Evolutionary conservation across 139 green algal species (phyloP).

Genomic region (Chlamydomonas sphaeroides): DNA sequence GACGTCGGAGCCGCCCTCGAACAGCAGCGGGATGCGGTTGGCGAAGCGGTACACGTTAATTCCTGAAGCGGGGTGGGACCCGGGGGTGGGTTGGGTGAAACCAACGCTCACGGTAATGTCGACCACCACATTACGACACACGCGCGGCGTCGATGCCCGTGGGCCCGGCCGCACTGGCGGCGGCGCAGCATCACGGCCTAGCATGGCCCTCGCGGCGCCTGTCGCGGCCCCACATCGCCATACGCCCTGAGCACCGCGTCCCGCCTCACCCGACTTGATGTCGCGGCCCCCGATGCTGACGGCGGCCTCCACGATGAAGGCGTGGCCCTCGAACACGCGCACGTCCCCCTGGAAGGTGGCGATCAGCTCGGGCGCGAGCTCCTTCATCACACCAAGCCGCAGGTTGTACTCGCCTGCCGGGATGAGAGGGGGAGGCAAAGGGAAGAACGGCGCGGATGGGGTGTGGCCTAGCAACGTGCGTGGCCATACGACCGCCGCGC

Average conservation of each 20-base stretch:
- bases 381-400: conserved; percentile 96
- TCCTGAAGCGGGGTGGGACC: conserved; percentile 53
- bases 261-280: conserved; percentile 73
- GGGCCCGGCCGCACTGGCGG: too few relatives aligned
- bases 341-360: conserved; percentile 84
- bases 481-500: too few relatives aligned
- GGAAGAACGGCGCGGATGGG: too few relatives aligned
- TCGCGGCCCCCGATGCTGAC: conserved; percentile 90
- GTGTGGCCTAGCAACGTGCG: too few relatives aligned
- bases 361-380: conserved; percentile 93
- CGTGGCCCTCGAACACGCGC: conserved; percentile 92
- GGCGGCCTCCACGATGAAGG: conserved; percentile 95
- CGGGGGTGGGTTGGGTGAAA: too few relatives aligned
- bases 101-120: too few relatives aligned
- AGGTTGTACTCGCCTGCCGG: conserved; percentile 97
- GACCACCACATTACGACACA: too few relatives aligned
- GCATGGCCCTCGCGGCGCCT: too few relatives aligned
- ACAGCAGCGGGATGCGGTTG: conserved; percentile 98
- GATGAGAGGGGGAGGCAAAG: conserved; percentile 56
- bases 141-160: too few relatives aligned
- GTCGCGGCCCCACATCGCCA: too few relatives aligned
- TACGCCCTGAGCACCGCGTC: too few relatives aligned
- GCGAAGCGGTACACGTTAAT: conserved; percentile 96
- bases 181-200: too few relatives aligned
- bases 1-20: conserved; percentile 93